phyloP scores from a whole-genome alignment of 805 yeast species.

The Blastobotrys parvus region DNA sequence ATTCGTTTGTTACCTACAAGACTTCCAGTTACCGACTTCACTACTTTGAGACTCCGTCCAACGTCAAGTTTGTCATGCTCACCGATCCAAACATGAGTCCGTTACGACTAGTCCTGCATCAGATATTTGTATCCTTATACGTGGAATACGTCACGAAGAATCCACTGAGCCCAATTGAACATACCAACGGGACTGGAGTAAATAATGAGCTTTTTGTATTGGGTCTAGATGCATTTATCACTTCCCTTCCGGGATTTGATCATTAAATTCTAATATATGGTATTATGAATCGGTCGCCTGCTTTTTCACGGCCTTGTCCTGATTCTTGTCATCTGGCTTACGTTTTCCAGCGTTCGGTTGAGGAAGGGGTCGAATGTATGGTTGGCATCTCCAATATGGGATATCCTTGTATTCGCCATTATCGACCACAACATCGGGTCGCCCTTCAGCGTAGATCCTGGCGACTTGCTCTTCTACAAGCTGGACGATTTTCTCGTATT shows the following conservation, averaged over 20 bases:
- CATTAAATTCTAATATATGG: not conserved
- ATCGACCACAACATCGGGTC: slow-evolving; percentile 49
- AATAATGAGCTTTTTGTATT: slow-evolving; percentile 47
- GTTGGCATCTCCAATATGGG: slow-evolving; percentile 97
- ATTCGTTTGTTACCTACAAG: slow-evolving; percentile 27
- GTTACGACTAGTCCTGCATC: slow-evolving; percentile 45
- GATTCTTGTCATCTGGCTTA: slow-evolving; percentile 7
- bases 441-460: slow-evolving; percentile 42
- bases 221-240: slow-evolving; percentile 44
- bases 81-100: slow-evolving; percentile 57
- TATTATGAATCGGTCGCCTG: not conserved
- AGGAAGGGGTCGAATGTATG: slow-evolving; percentile 82
- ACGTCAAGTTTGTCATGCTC: slow-evolving; percentile 64
- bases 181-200: slow-evolving; percentile 42
- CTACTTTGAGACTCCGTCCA: slow-evolving; percentile 69
- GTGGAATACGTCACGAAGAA: slow-evolving; percentile 53
- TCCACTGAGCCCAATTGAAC: slow-evolving; percentile 52
- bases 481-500: slow-evolving; percentile 48
- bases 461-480: slow-evolving; percentile 61
- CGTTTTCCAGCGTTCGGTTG: slow-evolving; percentile 43
- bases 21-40: slow-evolving; percentile 77
- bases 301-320: not conserved
- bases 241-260: slow-evolving; percentile 26
- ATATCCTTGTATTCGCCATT: slow-evolving; percentile 75
- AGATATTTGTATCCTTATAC: slow-evolving; percentile 52